Percentiles rank a stretch among this genome's conserved stretches.
These are phyloP conservation scores for Calocybe gangraenosa DNA, from an alignment of 768 basidiomycete species.

Conservation along the genomic window DNA sequence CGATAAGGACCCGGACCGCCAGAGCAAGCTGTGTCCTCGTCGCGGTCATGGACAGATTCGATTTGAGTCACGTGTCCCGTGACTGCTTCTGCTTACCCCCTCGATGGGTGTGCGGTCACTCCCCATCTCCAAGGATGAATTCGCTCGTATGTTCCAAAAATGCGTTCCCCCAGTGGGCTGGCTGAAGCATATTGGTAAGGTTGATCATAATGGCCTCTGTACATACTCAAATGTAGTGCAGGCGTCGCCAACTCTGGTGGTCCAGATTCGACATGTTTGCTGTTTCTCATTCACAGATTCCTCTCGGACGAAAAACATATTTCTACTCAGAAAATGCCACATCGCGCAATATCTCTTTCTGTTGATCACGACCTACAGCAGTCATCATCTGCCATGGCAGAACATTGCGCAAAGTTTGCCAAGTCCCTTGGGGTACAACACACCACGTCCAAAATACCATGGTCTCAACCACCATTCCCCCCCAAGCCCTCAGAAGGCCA, in stretches of 20 bases:
- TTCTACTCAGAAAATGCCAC: slow-evolving; percentile 12
- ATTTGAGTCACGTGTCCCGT: neutral
- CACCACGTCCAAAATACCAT: slow-evolving; percentile 44
- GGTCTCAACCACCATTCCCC: slow-evolving; percentile 54
- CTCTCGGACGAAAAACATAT: slow-evolving; percentile 22
- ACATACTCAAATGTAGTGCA: slow-evolving; percentile 20
- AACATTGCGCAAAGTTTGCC: slow-evolving; percentile 40
- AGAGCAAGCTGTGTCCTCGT: slow-evolving; percentile 32
- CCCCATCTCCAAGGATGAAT: slow-evolving; percentile 48
- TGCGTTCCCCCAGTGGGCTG: slow-evolving; percentile 50
- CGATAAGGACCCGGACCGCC: slow-evolving; percentile 51
- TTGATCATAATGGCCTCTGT: neutral
- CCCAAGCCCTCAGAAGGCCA: slow-evolving; percentile 32
- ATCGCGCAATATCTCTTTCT: slow-evolving; percentile 50
- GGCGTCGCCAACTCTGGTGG: slow-evolving; percentile 81
- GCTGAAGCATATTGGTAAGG: slow-evolving; percentile 42
- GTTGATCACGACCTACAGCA: slow-evolving; percentile 70
- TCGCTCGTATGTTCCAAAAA: slow-evolving; percentile 39
- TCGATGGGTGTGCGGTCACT: slow-evolving; percentile 9
- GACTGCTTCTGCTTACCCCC: neutral
- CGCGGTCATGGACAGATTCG: slow-evolving; percentile 12
- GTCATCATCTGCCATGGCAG: slow-evolving; percentile 53
- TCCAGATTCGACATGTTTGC: slow-evolving; percentile 75
- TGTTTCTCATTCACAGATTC: slow-evolving; percentile 58
- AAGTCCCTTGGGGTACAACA: slow-evolving; percentile 41